A percentile compares a stretch with the other conserved stretches of the same genome.
Evolutionary conservation across 164 flowering plant species (phyloP).

Genomic region (Vitis amurensis): DNA sequence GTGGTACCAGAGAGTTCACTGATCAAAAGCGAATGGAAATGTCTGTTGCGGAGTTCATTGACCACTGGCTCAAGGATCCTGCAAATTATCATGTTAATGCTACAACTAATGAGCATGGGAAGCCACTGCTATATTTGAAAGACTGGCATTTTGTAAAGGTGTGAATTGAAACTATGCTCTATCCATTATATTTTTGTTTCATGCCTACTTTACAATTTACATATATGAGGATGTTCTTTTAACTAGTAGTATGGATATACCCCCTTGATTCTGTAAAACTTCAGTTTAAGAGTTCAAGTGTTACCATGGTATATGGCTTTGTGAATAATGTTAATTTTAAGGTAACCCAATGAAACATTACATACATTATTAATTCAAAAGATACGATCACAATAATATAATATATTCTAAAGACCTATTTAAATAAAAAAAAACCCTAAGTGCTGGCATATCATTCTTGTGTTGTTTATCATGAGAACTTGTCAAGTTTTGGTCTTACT

Average conservation of each 20-base stretch:
- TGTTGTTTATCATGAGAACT: too few species aligned
- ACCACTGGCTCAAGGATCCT: conserved; percentile 42
- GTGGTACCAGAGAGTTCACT: conserved; percentile 69
- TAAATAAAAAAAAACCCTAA: too few species aligned
- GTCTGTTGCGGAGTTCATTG: conserved; percentile 76
- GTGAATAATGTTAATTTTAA: too few species aligned
- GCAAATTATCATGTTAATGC: conserved; percentile 10
- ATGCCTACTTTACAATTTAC: neutral
- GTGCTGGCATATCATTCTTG: too few species aligned
- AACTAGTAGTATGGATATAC: neutral
- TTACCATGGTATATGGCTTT: too few species aligned
- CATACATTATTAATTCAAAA: too few species aligned
- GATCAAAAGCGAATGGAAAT: conserved; percentile 86
- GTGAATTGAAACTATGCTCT: neutral
- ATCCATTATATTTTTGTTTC: neutral
- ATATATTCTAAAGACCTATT: too few species aligned
- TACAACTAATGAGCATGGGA: conserved; percentile 15
- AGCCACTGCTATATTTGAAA: conserved; percentile 71
- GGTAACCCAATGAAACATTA: too few species aligned
- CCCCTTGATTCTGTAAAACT: neutral
- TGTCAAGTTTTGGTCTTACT: too few species aligned
- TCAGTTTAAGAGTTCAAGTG: neutral
- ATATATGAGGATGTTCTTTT: neutral
- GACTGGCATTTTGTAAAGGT: conserved; percentile 99
- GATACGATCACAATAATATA: too few species aligned